A percentile compares a stretch with the other conserved stretches of the same genome.
Evolutionary conservation across 805 yeast species (phyloP).

Genomic region (Kluyveromyces siamensis): DNA sequence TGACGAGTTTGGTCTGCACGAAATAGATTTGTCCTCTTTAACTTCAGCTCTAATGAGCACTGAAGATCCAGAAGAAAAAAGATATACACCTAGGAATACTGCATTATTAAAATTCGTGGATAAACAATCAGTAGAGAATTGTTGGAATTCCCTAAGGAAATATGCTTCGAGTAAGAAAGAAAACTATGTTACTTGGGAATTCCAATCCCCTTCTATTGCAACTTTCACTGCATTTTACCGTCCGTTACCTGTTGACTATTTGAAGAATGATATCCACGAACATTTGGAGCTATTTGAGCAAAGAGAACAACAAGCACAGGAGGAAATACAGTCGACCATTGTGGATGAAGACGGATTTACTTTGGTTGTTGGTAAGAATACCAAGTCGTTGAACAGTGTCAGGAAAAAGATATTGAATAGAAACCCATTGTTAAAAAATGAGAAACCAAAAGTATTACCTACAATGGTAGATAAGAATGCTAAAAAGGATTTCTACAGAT

Average conservation of each 20-base stretch:
- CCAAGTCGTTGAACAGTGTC: slow-evolving; percentile 53
- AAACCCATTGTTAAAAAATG: slow-evolving; percentile 27
- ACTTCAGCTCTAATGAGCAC: slow-evolving; percentile 46
- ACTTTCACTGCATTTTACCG: slow-evolving; percentile 37
- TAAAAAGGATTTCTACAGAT: slow-evolving; percentile 87
- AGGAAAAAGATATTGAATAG: slow-evolving; percentile 26
- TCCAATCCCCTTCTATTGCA: slow-evolving; percentile 27
- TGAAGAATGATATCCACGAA: slow-evolving; percentile 49
- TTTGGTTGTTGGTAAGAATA: slow-evolving; percentile 76
- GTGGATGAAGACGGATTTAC: slow-evolving; percentile 96
- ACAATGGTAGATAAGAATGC: slow-evolving; percentile 52
- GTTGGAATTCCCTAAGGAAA: slow-evolving; percentile 47
- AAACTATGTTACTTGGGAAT: slow-evolving; percentile 25
- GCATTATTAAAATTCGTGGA: slow-evolving; percentile 71
- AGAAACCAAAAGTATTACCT: slow-evolving; percentile 13
- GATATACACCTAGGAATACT: slow-evolving; percentile 61
- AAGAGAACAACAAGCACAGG: slow-evolving; percentile 55
- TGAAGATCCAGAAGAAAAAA: slow-evolving; percentile 20
- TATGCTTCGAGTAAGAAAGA: slow-evolving; percentile 47
- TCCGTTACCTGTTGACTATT: slow-evolving; percentile 38
- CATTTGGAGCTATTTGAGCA: slow-evolving; percentile 60
- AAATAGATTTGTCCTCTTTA: slow-evolving; percentile 45
- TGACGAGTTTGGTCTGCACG: slow-evolving; percentile 36
- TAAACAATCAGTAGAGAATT: slow-evolving; percentile 45
- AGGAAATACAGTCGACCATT: slow-evolving; percentile 43